A percentile compares a stretch with the other conserved stretches of the same genome.
These are phyloP conservation scores for Cyclotella atomus DNA, from an alignment of 108 stramenopile species.

Conservation along the genomic window DNA sequence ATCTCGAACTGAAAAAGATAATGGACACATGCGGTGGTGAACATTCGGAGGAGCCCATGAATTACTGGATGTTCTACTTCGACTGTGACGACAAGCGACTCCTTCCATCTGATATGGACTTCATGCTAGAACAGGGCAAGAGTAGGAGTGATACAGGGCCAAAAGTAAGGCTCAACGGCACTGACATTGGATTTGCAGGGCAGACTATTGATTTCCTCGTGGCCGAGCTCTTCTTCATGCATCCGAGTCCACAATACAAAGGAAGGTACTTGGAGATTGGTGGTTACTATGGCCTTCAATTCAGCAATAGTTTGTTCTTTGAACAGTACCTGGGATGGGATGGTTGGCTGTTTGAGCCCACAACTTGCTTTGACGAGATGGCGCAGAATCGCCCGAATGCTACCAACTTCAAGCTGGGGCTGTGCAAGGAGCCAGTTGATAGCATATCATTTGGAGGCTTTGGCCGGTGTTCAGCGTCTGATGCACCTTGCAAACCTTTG, in stretches of 20 bases:
- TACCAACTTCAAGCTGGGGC: constrained; percentile 9
- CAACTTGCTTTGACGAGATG: constrained; percentile 16
- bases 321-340: constrained; percentile 25
- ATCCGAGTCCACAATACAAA: constrained; percentile 1
- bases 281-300: constrained; percentile 13
- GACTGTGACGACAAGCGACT: background rate
- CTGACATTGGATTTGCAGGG: constrained; percentile 14
- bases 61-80: constrained; percentile 6
- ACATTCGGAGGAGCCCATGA: background rate
- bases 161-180: background rate
- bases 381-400: constrained; percentile 4
- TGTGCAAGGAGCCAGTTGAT: background rate
- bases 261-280: constrained; percentile 25
- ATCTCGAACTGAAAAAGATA: background rate
- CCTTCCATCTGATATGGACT: background rate
- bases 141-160: background rate
- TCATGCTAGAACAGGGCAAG: background rate
- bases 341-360: constrained; percentile 28
- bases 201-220: constrained; percentile 19
- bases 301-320: constrained; percentile 18
- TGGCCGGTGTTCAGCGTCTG: constrained; percentile 3
- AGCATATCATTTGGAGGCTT: constrained; percentile 7
- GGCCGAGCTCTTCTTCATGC: constrained; percentile 19
- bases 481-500: constrained; percentile 4
- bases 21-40: background rate